Evolutionary conservation across 306 rosid genomes (phyloP), one percentile per base, ranked within the genome.

Genomic region (Castanea mollissima): DNA sequence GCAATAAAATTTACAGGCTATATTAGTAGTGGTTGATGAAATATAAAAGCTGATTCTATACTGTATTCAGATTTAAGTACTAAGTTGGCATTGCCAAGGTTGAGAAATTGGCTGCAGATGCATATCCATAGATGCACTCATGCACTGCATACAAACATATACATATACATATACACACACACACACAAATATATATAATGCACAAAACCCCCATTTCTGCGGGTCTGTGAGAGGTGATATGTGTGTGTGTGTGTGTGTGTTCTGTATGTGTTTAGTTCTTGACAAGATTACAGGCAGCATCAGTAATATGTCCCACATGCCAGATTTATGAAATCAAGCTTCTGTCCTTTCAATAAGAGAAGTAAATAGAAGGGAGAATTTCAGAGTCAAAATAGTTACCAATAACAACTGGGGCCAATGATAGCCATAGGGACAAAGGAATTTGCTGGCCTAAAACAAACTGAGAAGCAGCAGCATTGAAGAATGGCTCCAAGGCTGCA

Each of bases 401-500:
- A 41, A 94, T 5, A 73, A 94, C 99, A 79, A 94, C 99, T 1
- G 99, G 99, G 71, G 97, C 97, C 52, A 94, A 79, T 4, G 99
- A 94, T 10, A 94, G 90, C 99, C 99, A 94, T 14, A 94, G 60
- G 27, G 93, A 74, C 46, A 92, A 21, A 25, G 99, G 99, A 25
- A 92, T 92, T 73, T 88, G 79, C 14, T 94, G 97, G 51, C 97
- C 97, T 81, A 94, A 85, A 81, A 94, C 76, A 82, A 94, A 94
- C 83, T 94, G 99, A 41, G 99, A 94, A 67, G 99, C 97, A 74
- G 97, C 83, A 56, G 99, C 99, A 71, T 91, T 94, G 84, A 92
- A 94, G 91, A 94, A 94, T 41, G 97, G 99, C 85, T 94, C 99
- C 69, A 94, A 87, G 55, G 99, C 97, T 94, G 91, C 75, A 44